Conservation (phyloP, 139 green algal species). For the Chlorella sp. region DNA sequence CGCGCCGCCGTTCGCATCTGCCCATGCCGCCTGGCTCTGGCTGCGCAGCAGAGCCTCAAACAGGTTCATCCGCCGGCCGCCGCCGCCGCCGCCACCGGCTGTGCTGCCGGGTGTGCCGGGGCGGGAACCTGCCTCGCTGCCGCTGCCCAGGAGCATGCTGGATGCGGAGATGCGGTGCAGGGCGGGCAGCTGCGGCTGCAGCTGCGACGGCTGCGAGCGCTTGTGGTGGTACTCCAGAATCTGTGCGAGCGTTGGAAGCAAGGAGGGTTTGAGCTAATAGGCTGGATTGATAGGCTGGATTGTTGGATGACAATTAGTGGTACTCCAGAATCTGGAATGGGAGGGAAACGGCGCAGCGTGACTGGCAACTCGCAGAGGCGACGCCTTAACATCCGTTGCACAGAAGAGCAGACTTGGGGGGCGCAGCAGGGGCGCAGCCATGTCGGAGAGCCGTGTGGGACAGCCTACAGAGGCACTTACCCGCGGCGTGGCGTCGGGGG, state of each 20-base stretch:
- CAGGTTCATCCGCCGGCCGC: background rate
- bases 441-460: too few relatives aligned
- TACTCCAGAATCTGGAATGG: too few relatives aligned
- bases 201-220: slow-evolving; percentile 20
- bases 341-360: too few relatives aligned
- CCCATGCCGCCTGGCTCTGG: slow-evolving; percentile 5
- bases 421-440: too few relatives aligned
- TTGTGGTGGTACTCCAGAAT: slow-evolving; percentile 55
- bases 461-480: background rate
- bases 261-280: too few relatives aligned
- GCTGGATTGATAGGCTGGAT: too few relatives aligned
- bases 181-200: slow-evolving; percentile 31
- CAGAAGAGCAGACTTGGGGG: too few relatives aligned
- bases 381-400: too few relatives aligned
- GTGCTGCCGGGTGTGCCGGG: slow-evolving; percentile 32
- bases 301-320: too few relatives aligned
- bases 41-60: slow-evolving; percentile 1
- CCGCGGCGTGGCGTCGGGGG: background rate
- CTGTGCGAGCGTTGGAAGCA: slow-evolving; percentile 21
- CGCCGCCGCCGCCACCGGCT: slow-evolving; percentile 1
- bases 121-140: slow-evolving; percentile 11
- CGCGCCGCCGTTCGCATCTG: background rate
- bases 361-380: too few relatives aligned
- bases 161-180: slow-evolving; percentile 12
- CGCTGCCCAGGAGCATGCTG: background rate